A percentile compares a stretch with the other conserved stretches of the same genome.
Conservation (phyloP, 2,329 filamentous ascomycete genomes). For the Colletotrichum orchidophilum region DNA sequence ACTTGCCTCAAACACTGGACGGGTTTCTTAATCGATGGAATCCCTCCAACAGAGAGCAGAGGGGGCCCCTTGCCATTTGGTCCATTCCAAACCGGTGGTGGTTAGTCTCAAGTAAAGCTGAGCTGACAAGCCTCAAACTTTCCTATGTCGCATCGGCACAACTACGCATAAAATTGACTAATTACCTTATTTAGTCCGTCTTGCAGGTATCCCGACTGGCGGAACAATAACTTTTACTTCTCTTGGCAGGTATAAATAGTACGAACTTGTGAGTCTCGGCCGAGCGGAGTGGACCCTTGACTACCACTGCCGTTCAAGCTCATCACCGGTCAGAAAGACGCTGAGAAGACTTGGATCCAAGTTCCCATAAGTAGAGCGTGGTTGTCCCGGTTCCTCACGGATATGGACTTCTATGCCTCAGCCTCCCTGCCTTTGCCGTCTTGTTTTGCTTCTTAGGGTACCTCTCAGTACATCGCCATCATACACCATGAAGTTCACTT, state of each 20-base stretch:
- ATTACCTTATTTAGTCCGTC: background rate
- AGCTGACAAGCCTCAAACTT: background rate
- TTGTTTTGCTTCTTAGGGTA: background rate
- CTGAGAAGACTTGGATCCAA: background rate
- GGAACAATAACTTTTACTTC: slow-evolving; percentile 15
- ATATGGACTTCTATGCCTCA: background rate
- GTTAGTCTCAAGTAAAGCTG: slow-evolving; percentile 22
- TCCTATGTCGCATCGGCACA: slow-evolving; percentile 1
- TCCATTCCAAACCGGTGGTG: background rate
- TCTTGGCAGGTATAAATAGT: slow-evolving; percentile 19
- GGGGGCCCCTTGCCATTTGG: background rate
- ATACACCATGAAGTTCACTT: slow-evolving; percentile 24
- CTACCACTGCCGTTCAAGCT: background rate
- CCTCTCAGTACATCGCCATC: background rate
- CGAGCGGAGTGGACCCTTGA: slow-evolving; percentile 19
- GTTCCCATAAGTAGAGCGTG: background rate
- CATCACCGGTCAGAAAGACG: background rate
- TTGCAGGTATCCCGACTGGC: slow-evolving; percentile 15
- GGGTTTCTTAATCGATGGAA: background rate
- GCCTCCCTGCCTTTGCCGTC: background rate
- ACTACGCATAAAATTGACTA: background rate
- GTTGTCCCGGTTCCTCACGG: too few species aligned
- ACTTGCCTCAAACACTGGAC: background rate
- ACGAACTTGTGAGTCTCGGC: slow-evolving; percentile 13
- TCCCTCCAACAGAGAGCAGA: background rate